Evolutionary conservation across 192 early-diverging fungal species (phyloP), one percentile per base, ranked within the genome.

Genomic region (Backusella macrospora): DNA sequence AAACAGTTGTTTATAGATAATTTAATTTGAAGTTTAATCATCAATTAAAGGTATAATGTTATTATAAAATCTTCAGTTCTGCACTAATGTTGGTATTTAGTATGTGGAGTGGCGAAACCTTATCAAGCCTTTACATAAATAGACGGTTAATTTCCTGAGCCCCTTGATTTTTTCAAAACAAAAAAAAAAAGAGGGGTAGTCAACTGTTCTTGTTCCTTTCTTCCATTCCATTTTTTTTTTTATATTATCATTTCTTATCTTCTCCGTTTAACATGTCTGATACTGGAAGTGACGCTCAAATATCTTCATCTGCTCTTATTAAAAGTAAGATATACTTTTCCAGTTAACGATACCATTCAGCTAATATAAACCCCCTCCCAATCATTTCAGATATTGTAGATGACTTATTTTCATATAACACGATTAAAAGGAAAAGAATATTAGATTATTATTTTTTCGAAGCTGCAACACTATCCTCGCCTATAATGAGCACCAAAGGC

Each of bases 401-500:
- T 39, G 80, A 84, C 26, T 47, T 86, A 43, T 81, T 84, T 49
- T 83, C 77, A 34, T 88, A 88, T 46, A 86, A 85, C 23, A 75
- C 83, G 14, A 74, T 80, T 15, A 80, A 78, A 76, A 78, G 86
- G 68, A 88, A 85, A 70, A 76, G 83, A 23, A 78, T 88, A 65
- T 74, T 88, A 1, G 85, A 86, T 23, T 83, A 84, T 21, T 88
- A 84, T 52, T 88, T 88, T 68, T 82, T 77, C 10, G 71, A 76
- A 43, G 82, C 82, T 70, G 87, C 87, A 26, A 78, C 75, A 45
- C 73, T 86, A 46, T 71, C 81, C 3, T 85, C 84, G 23, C 87
- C 87, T 45, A 73, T 86, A 40, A 71, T 88, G 75, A 86, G 80
- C 9, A 80, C 83, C n/a, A 77, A 88, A 48, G 87, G 87, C 13